These are phyloP conservation scores for Mentha longifolia DNA, from an alignment of 257 asterid species.

Conservation along the genomic window DNA sequence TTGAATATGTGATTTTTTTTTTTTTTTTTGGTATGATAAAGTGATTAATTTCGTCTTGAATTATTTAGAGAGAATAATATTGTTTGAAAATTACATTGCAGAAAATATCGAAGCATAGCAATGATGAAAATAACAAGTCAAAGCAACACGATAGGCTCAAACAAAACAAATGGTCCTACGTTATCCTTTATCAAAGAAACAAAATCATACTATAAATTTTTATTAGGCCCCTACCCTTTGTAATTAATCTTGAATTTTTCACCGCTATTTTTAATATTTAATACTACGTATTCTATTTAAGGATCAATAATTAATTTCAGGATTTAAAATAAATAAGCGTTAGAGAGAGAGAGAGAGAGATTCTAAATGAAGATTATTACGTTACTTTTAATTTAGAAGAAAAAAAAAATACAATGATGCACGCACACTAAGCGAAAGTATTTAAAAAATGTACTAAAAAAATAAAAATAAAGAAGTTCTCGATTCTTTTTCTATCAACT, in stretches of 20 bases:
- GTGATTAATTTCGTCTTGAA: neutral
- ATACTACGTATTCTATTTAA: neutral
- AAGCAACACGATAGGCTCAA: constrained; percentile 35
- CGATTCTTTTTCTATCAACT: too few species aligned
- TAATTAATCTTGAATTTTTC: too few species aligned
- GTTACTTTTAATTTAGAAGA: too few species aligned
- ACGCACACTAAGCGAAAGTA: too few species aligned
- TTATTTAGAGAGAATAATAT: constrained; percentile 10
- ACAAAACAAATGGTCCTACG: constrained; percentile 40
- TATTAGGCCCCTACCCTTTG: too few species aligned
- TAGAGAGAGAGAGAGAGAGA: too few species aligned
- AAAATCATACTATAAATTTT: constrained; percentile 14
- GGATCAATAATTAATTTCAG: neutral
- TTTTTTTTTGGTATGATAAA: too few species aligned
- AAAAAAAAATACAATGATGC: too few species aligned
- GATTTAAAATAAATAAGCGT: neutral
- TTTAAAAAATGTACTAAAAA: too few species aligned
- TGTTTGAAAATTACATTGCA: neutral
- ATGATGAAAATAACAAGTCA: constrained; percentile 25
- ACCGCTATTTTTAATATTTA: neutral
- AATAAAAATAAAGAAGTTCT: too few species aligned
- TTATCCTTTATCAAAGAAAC: constrained; percentile 29
- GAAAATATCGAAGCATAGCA: neutral
- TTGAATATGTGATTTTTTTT: too few species aligned
- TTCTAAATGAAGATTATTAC: too few species aligned